Evolutionary conservation across 2,329 filamentous ascomycete species (phyloP).

Genomic region (Sarocladiaceae sp.): DNA sequence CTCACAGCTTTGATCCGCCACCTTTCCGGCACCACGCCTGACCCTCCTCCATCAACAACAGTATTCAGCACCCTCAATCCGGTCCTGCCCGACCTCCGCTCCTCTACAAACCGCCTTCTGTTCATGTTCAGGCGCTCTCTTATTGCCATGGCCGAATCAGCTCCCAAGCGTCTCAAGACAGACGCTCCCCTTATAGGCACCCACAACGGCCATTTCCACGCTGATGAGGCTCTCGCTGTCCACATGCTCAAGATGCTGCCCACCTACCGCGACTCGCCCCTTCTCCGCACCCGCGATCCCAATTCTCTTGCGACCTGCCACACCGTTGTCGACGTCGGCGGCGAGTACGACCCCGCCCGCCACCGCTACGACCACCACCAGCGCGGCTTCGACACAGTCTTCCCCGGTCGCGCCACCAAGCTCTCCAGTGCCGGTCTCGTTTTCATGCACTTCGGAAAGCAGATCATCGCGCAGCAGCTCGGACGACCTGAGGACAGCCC

Average conservation of each 20-base stretch:
- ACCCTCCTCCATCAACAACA: too few species aligned
- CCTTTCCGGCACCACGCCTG: too few species aligned
- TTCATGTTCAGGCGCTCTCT: slow-evolving; percentile 27
- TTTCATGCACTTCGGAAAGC: slow-evolving; percentile 88
- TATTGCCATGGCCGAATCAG: slow-evolving; percentile 49
- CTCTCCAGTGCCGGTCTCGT: slow-evolving; percentile 90
- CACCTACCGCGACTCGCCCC: slow-evolving; percentile 63
- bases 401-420: slow-evolving; percentile 79
- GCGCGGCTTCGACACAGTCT: slow-evolving; percentile 78
- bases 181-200: slow-evolving; percentile 67
- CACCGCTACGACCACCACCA: slow-evolving; percentile 97
- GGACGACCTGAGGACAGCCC: slow-evolving; percentile 49
- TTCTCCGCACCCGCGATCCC: slow-evolving; percentile 85
- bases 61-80: too few species aligned
- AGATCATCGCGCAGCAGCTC: slow-evolving; percentile 61
- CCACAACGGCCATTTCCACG: slow-evolving; percentile 98
- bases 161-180: slow-evolving; percentile 80
- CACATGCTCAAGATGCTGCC: slow-evolving; percentile 91
- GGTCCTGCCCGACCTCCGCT: too few species aligned
- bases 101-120: slow-evolving; percentile 7
- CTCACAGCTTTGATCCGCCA: slow-evolving; percentile 3
- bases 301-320: slow-evolving; percentile 73
- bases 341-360: slow-evolving; percentile 71
- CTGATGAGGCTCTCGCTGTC: slow-evolving; percentile 93
- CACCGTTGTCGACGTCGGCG: slow-evolving; percentile 96